Evolutionary conservation across 2,329 filamentous ascomycete genomes (phyloP), one percentile per base, ranked within the genome.

Genomic region (Niveomyces coronatus): DNA sequence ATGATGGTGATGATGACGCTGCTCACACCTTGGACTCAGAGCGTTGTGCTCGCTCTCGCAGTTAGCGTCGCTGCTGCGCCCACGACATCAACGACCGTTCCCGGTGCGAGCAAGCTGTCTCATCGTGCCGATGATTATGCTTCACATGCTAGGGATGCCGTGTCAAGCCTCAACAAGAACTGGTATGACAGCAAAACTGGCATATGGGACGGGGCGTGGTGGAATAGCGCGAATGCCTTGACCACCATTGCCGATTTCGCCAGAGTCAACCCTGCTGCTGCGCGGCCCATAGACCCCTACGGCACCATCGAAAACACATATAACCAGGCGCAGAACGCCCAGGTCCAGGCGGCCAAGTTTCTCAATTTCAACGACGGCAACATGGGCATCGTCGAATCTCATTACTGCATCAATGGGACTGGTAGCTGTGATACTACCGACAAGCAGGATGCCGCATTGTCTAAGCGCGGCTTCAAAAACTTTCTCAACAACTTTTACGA

Each of bases 161-260:
- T 63, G 28, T 45, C 58, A 24, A 52, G 64, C 5, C 62, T 83
- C 2, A 76, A 82, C 47, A 43, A 47, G 3, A 46, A 55, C 13
- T 84, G 74, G 70, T 84, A 84, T 54, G 70, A 79, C 49, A 41
- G 56, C 3, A 50, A 52, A 5, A 75, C 67, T 1, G 81, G 82
- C 4, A 61, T 82, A 10, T 85, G 77, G 76, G 58, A 74, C 39
- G 69, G 70, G 0, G 67, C 70, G 7, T 86, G 82, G 82, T 86
- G 82, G 82, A 83, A 85, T 51, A 70, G 71, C 37, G 82, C 73
- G 31, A 85, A 84, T 51, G 68, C 68, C 41, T 60, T 85, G 42
- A 82, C 77, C 0, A 68, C 67, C 3, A 56, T 85, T 14, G 71
- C 68, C 36, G 74, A 84, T 51, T 71, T 69, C 51, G 57, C 63